phyloP scores from a whole-genome alignment of 139 green algal genomes.

The Tetradesmus lagerheimii region DNA sequence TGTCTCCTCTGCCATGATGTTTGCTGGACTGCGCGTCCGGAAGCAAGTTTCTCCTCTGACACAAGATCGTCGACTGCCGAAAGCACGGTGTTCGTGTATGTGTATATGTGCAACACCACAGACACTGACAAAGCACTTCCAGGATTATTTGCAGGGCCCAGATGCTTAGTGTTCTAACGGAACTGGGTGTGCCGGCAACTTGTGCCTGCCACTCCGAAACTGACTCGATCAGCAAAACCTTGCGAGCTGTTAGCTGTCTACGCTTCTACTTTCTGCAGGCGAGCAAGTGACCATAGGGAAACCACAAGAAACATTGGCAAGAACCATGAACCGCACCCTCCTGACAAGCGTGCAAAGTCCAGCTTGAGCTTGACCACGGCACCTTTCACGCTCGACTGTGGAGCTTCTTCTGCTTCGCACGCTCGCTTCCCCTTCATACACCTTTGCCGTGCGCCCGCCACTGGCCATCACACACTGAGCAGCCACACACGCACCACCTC shows the following conservation, averaged over 20 bases:
- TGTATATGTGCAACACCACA: not conserved
- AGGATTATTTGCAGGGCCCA: not conserved
- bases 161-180: not conserved
- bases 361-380: not conserved
- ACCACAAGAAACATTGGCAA: not conserved
- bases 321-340: not conserved
- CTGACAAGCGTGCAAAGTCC: not conserved
- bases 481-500: not conserved
- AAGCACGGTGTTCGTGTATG: not conserved
- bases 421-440: not conserved
- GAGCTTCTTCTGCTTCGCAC: not conserved
- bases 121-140: not conserved
- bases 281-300: not conserved
- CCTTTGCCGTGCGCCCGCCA: not conserved
- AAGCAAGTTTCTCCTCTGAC: not conserved
- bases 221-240: too few species aligned
- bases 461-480: not conserved
- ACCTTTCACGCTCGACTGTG: not conserved
- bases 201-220: not conserved
- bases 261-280: too few species aligned
- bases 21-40: not conserved
- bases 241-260: too few species aligned
- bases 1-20: conserved; percentile 24
- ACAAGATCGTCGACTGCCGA: not conserved
- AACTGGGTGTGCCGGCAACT: not conserved